These are phyloP conservation scores for Trichomonas vaginalis DNA, from an alignment of 208 protist species.

Conservation along the genomic window DNA sequence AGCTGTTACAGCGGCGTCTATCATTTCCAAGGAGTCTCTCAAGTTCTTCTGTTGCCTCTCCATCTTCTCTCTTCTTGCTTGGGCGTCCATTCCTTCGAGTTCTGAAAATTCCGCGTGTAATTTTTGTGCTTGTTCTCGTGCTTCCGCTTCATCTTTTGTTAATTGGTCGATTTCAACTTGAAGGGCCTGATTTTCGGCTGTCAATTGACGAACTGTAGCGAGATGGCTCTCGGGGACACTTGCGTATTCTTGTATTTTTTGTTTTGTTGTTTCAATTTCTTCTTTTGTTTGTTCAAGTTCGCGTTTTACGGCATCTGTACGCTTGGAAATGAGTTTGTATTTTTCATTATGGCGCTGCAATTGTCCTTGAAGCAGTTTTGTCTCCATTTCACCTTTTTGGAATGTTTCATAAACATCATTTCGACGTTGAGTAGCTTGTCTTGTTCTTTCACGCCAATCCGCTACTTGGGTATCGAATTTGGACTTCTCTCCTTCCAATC, in stretches of 20 bases:
- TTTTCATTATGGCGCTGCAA: neutral
- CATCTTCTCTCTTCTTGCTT: neutral
- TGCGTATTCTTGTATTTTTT: neutral
- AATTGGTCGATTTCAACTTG: neutral
- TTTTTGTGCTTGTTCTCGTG: neutral
- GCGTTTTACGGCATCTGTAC: neutral
- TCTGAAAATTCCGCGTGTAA: neutral
- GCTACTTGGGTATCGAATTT: neutral
- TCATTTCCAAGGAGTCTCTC: neutral
- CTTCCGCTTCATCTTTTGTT: neutral
- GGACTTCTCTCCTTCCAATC: neutral
- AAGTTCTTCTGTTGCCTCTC: neutral
- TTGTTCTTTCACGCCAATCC: neutral
- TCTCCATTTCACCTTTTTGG: slow-evolving; percentile 9
- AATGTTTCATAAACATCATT: neutral
- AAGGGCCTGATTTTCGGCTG: neutral
- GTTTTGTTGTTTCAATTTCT: neutral
- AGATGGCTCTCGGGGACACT: neutral
- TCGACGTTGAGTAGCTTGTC: neutral
- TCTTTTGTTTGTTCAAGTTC: neutral
- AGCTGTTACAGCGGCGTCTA: neutral
- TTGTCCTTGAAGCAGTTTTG: neutral
- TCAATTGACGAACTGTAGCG: neutral
- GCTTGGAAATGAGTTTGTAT: neutral
- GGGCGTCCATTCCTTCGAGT: neutral